Evolutionary conservation across 331 rosid species (phyloP).

Genomic region (Stylosanthes scabra): DNA sequence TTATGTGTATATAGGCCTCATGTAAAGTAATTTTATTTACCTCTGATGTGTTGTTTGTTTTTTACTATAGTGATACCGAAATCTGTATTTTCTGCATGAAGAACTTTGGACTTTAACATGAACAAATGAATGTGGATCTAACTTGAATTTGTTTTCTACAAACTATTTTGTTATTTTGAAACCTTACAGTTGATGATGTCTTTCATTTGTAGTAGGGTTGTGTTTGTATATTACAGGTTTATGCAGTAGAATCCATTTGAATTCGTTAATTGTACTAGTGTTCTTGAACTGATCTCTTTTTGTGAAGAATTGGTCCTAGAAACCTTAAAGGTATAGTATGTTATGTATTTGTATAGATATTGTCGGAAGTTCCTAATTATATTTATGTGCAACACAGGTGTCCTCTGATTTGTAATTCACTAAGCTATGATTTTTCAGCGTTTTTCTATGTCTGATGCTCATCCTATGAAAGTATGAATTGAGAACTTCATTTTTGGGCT

Average conservation of each 20-base stretch:
- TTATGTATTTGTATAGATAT: constrained; percentile 27
- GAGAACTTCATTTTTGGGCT: constrained; percentile 30
- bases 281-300: constrained; percentile 7
- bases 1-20: background rate
- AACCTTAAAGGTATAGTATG: constrained; percentile 7
- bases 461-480: constrained; percentile 4
- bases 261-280: constrained; percentile 12
- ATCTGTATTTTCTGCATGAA: constrained; percentile 3
- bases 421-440: constrained; percentile 15
- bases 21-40: background rate
- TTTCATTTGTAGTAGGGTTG: background rate
- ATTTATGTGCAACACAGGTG: constrained; percentile 1
- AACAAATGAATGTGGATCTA: background rate
- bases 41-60: background rate
- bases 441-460: background rate
- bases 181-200: background rate
- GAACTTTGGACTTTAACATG: background rate
- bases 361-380: background rate
- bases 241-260: background rate
- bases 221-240: constrained; percentile 3
- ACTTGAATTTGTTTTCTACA: constrained; percentile 5
- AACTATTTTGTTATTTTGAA: background rate
- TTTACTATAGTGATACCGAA: constrained; percentile 17
- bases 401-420: constrained; percentile 11
- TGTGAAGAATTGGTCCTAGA: constrained; percentile 29